Evolutionary conservation across 441 rosid species (phyloP).

Genomic region (Melastoma candidum): DNA sequence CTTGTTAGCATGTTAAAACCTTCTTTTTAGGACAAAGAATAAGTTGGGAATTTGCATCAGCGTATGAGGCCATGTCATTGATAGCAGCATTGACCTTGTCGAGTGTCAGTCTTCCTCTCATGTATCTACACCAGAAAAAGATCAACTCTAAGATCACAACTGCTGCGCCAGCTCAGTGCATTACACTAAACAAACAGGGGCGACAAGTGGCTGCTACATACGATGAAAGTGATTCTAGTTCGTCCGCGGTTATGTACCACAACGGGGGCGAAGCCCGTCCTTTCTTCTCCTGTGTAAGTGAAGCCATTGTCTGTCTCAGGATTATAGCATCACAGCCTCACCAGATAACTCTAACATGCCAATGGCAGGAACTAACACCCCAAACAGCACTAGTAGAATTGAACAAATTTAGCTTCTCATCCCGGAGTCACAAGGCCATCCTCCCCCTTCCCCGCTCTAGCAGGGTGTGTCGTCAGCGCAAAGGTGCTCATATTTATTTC

Average conservation of each 20-base stretch:
- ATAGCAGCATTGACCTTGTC: constrained; percentile 89
- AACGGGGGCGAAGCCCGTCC: constrained; percentile 63
- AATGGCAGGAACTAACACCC: too few species aligned
- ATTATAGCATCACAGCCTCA: too few species aligned
- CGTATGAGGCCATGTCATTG: constrained; percentile 76
- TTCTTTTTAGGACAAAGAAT: constrained; percentile 74
- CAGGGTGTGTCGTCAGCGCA: too few species aligned
- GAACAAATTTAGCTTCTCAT: too few species aligned
- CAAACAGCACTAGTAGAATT: too few species aligned
- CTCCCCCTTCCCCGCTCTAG: too few species aligned
- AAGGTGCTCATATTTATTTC: too few species aligned
- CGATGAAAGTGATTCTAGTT: constrained; percentile 66
- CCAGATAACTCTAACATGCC: too few species aligned
- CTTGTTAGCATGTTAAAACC: constrained; percentile 25
- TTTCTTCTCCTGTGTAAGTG: constrained; percentile 58
- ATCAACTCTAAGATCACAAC: neutral
- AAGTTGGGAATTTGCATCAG: constrained; percentile 76
- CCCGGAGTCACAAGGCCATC: too few species aligned
- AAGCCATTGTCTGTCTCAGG: too few species aligned
- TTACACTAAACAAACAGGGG: neutral
- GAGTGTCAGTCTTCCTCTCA: constrained; percentile 89
- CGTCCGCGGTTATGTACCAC: constrained; percentile 62
- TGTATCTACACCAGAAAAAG: constrained; percentile 37
- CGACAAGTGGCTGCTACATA: constrained; percentile 24
- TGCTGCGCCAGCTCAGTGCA: neutral